Evolutionary conservation across 768 basidiomycete genomes (phyloP), one percentile per base, ranked within the genome.

Genomic region (Pisolithus albus): DNA sequence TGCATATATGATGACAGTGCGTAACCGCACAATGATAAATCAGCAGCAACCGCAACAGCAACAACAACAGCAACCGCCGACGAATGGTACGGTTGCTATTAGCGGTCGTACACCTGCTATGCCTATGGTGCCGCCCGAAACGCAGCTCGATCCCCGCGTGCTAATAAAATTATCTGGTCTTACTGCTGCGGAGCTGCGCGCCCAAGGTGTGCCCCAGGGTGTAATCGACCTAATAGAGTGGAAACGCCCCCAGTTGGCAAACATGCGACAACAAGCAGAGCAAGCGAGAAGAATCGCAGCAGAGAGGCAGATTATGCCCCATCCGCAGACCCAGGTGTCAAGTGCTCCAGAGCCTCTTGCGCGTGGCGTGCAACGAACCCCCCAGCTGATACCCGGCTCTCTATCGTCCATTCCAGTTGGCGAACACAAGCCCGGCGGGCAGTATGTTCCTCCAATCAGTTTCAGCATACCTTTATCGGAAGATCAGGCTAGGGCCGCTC

Each of bases 221-320:
- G 64, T 80, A 50, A 82, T 89, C 44, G 52, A 66, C 30, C 72
- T 79, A 52, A 78, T 88, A 36, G 86, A 88, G 58, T 56, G 57
- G 3, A 62, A 84, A 57, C 79, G 86, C 38, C 1, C 58, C 5
- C 55, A 57, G 52, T 68, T 54, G 47, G 52, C 50, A 50, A 23
- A 23, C 21, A 23, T 23, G 21, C 67, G 54, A 47, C 30, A 59
- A 34, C 64, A 65, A 18, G 16, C 44, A 1, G 59, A 60, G n/a
- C 9, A 52, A 4, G 48, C 56, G 13, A 64, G 61, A 53, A 56
- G 54, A 47, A 57, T 53, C 37, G 59, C 56, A 2, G 59, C 60
- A 32, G 57, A 57, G 39, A 63, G 62, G 34, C 48, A 59, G 52
- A 56, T 54, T 36, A 51, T 59, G 34, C 28, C 47, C 1, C 65